These are phyloP conservation scores for Durio zibethinus DNA, from an alignment of 345 rosid species.

Conservation along the genomic window DNA sequence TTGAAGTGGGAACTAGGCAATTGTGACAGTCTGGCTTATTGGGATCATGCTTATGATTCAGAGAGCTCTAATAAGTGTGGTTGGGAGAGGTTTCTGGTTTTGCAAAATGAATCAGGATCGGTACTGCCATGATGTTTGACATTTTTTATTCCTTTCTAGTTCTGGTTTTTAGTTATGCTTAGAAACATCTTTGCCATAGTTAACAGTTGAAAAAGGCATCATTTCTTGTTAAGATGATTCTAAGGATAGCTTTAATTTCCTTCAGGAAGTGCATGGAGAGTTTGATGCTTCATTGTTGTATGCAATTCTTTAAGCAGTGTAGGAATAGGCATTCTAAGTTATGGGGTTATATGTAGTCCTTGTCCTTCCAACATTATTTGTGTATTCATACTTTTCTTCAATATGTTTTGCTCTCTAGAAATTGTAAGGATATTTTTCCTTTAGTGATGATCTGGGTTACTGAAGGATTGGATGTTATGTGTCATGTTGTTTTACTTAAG, in stretches of 20 bases:
- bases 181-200: background rate
- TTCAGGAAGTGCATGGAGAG: background rate
- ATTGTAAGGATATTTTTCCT: background rate
- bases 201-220: background rate
- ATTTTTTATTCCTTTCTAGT: slow-evolving; percentile 4
- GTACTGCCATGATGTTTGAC: slow-evolving; percentile 35
- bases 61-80: slow-evolving; percentile 39
- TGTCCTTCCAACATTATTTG: background rate
- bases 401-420: background rate
- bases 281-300: background rate
- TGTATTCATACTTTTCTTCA: background rate
- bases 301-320: too few relatives aligned
- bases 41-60: slow-evolving; percentile 57
- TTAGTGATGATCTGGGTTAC: background rate
- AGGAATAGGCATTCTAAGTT: too few relatives aligned
- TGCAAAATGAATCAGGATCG: slow-evolving; percentile 79
- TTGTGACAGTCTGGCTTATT: slow-evolving; percentile 69
- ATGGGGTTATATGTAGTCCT: background rate
- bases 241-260: background rate
- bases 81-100: slow-evolving; percentile 83
- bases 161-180: background rate
- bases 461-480: background rate
- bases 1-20: slow-evolving; percentile 74
- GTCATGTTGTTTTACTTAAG: background rate
- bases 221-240: background rate